Percentiles rank a stretch among this genome's conserved stretches.
These are phyloP conservation scores for Linaria vulgaris DNA, from an alignment of 257 asterid genomes.

Conservation along the genomic window DNA sequence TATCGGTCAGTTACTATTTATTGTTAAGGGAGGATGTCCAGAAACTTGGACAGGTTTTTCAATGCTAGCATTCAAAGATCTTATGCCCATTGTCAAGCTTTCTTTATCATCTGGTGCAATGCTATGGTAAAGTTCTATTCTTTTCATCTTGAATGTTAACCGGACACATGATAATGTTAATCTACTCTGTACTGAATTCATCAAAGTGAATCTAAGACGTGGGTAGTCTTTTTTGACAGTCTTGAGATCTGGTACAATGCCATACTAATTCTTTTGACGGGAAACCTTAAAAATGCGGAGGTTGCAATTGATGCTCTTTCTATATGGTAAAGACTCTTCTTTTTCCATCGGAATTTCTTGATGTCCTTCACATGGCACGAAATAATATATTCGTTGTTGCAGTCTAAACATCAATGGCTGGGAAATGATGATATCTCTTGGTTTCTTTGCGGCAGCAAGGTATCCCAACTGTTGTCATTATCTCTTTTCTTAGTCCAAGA, in stretches of 20 bases:
- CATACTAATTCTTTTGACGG: constrained; percentile 61
- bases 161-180: no score
- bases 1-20: constrained; percentile 50
- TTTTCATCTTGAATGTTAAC: neutral
- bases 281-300: constrained; percentile 61
- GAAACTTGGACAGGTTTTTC: constrained; percentile 81
- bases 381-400: constrained; percentile 17
- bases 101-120: constrained; percentile 77
- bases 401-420: constrained; percentile 73
- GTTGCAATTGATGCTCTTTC: constrained; percentile 69
- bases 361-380: neutral
- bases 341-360: neutral
- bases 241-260: constrained; percentile 78
- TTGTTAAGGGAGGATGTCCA: constrained; percentile 57
- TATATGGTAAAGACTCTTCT: constrained; percentile 49
- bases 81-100: constrained; percentile 65
- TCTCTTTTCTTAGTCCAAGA: neutral
- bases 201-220: no score
- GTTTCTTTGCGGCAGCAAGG: constrained; percentile 76
- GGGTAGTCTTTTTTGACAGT: constrained; percentile 28
- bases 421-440: constrained; percentile 78
- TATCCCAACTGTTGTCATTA: constrained; percentile 19
- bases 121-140: constrained; percentile 50
- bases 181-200: no score
- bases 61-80: constrained; percentile 57